phyloP scores from a whole-genome alignment of 495 filamentous ascomycete genomes.

The Talaromyces borbonicus region DNA sequence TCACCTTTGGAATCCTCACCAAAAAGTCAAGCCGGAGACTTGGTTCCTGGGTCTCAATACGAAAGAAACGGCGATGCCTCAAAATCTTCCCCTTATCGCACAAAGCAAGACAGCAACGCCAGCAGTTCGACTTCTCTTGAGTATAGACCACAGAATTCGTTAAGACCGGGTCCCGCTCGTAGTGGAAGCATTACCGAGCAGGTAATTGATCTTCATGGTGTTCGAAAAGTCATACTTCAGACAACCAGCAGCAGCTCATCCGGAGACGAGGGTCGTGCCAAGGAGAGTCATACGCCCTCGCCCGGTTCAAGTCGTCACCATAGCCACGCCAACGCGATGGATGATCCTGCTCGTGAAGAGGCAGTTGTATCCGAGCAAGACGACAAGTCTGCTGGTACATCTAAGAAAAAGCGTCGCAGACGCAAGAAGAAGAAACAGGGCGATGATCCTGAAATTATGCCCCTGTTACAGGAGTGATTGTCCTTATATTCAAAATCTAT shows the following conservation, averaged over 20 bases:
- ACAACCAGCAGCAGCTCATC: conserved; percentile 49
- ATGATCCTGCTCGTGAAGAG: not conserved
- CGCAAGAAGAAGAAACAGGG: conserved; percentile 2
- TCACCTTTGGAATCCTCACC: conserved; percentile 18
- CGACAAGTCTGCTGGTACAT: not conserved
- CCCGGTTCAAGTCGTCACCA: not conserved
- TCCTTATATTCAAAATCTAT: too few species aligned
- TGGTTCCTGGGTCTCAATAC: not conserved
- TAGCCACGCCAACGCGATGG: not conserved
- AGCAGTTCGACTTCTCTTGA: not conserved
- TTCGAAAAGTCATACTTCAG: conserved; percentile 78
- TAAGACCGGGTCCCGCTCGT: conserved; percentile 44
- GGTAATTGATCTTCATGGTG: conserved; percentile 67
- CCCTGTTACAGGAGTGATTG: conserved; percentile 5
- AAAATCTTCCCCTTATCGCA: not conserved
- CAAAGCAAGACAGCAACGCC: conserved; percentile 1
- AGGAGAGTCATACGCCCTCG: not conserved
- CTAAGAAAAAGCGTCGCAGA: conserved; percentile 8
- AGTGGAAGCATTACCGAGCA: conserved; percentile 88
- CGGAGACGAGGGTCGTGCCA: conserved; percentile 17
- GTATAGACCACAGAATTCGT: conserved; percentile 17
- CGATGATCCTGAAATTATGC: not conserved
- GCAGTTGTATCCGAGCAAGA: not conserved
- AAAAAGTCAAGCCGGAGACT: conserved; percentile 6
- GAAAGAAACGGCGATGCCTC: not conserved